Base-by-base conservation (phyloP, 768 basidiomycete species). In the Amanita polypyramis region DNA sequence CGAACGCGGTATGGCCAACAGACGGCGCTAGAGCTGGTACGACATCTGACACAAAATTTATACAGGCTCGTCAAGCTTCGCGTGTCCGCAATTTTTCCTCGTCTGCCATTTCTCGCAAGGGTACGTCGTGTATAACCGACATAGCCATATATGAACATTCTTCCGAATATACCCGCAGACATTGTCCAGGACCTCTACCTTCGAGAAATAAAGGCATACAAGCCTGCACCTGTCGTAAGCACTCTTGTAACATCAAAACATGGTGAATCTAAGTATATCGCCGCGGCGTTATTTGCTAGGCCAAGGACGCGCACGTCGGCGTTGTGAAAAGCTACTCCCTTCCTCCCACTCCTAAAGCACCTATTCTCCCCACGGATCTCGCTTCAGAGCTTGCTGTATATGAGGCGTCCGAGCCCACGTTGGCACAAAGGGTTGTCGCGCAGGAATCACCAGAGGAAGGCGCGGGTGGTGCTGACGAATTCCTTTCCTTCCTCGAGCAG, bases 161-260 rank as follows among this genome's bases (percentile, higher is more conserved):
- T 65, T 60, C 67, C 69, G 68, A 65, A 61, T 68, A 58, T 55
- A 57, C 64, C 69, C 63, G 67, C 62, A 96, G 94, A 96, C 73
- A 73, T 94, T 61, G 75, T 97, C 45, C 88, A 94, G 76, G 92
- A 96, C 54, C 64, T 96, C 48, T 98, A 97, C 69, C 57, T 98
- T 56, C 81, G 75, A 60, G 86, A 95, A 70, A 75, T 98, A 58
- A 94, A 87, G 68, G 65, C 77, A 4, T 98, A 94, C 79, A 95
- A 90, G 73, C 74, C 88, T 34, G 69, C 80, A 30, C 69, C 79
- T 4, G 64, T 62, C 39, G 92, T 93, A 58, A 64, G 88, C 75
- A n/a, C 19, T 29, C 38, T 51, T 47, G 9, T 21, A 38, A 17
- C 7, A 20, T 34, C 4, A 34, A 11, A 4, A 19, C 15, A 10